phyloP scores from a whole-genome alignment of 2,329 filamentous ascomycete species.

The Apiospora aurea region DNA sequence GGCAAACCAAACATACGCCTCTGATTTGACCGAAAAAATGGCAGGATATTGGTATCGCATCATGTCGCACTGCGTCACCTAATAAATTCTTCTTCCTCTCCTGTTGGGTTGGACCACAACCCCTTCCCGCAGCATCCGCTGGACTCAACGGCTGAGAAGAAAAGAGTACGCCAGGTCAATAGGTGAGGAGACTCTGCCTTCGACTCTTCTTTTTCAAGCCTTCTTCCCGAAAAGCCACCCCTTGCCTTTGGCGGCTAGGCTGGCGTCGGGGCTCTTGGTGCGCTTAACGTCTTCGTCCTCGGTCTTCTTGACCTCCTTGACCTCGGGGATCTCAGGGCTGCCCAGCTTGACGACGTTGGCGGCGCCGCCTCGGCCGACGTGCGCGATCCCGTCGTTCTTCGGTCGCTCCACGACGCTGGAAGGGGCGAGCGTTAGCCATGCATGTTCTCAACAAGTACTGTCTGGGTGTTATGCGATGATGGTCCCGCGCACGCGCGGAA shows the following conservation, averaged over 20 bases:
- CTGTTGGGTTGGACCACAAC: background rate
- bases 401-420: slow-evolving; percentile 58
- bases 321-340: slow-evolving; percentile 42
- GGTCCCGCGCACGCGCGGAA: background rate
- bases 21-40: background rate
- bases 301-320: slow-evolving; percentile 58
- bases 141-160: background rate
- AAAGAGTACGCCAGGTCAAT: background rate
- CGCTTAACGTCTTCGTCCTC: slow-evolving; percentile 34
- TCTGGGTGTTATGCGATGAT: background rate
- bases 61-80: background rate
- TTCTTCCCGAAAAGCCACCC: slow-evolving; percentile 59
- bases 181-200: too few relatives aligned
- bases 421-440: background rate
- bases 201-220: slow-evolving; percentile 38
- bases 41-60: background rate
- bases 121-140: background rate
- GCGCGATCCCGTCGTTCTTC: slow-evolving; percentile 63
- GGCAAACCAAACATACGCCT: background rate
- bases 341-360: slow-evolving; percentile 70
- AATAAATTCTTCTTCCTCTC: background rate
- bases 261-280: slow-evolving; percentile 32
- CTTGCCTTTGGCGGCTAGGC: slow-evolving; percentile 53
- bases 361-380: slow-evolving; percentile 77
- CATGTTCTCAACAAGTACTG: background rate